A percentile compares a stretch with the other conserved stretches of the same genome.
phyloP scores from a whole-genome alignment of 2,329 filamentous ascomycete species.

The Pestalotiopsis sp. region DNA sequence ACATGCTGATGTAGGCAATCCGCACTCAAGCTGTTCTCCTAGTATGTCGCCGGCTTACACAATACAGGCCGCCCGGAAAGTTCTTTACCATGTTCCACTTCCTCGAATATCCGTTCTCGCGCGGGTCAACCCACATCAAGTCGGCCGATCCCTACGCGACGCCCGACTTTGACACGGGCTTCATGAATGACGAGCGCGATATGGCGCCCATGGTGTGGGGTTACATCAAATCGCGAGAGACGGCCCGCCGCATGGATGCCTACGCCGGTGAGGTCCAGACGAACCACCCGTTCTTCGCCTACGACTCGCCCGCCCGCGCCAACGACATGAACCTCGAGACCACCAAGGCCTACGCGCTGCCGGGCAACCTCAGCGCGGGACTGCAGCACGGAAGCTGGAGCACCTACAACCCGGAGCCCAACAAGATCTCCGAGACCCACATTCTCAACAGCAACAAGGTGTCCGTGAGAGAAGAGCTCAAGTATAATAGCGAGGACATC shows the following conservation, averaged over 20 bases:
- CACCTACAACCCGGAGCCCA: slow-evolving; percentile 53
- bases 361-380: slow-evolving; percentile 68
- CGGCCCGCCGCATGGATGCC: slow-evolving; percentile 73
- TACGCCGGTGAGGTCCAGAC: slow-evolving; percentile 72
- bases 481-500: slow-evolving; percentile 65
- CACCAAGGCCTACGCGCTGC: slow-evolving; percentile 73
- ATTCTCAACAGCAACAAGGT: slow-evolving; percentile 65
- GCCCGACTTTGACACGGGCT: slow-evolving; percentile 78
- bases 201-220: slow-evolving; percentile 86
- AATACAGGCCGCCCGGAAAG: slow-evolving; percentile 69
- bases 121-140: slow-evolving; percentile 69
- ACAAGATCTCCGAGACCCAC: slow-evolving; percentile 44
- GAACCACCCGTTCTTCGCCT: slow-evolving; percentile 73
- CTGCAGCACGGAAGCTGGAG: slow-evolving; percentile 77
- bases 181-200: slow-evolving; percentile 84
- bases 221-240: slow-evolving; percentile 81
- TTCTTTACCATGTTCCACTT: slow-evolving; percentile 87
- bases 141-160: slow-evolving; percentile 72
- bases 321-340: slow-evolving; percentile 74
- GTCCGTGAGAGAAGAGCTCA: slow-evolving; percentile 59
- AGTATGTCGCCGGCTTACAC: slow-evolving; percentile 31
- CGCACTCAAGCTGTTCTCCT: neutral
- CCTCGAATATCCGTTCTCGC: slow-evolving; percentile 75
- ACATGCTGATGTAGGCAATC: slow-evolving; percentile 53
- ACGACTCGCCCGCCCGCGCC: slow-evolving; percentile 67